These are phyloP conservation scores for Kokia cookei DNA, from an alignment of 441 rosid species.

Conservation along the genomic window DNA sequence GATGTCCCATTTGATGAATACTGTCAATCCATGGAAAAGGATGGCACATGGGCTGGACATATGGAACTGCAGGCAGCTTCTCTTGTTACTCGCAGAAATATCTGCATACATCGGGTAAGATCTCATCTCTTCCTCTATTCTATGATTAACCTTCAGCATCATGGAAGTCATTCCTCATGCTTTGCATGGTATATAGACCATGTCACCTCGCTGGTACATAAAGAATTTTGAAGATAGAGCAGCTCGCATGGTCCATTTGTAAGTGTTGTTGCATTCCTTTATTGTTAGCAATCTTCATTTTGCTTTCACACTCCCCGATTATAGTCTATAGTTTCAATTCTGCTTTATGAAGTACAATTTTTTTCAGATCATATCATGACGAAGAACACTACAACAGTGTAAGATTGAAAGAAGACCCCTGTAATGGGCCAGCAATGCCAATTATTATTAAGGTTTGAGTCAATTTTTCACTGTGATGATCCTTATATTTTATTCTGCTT, in stretches of 20 bases:
- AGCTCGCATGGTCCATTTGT: conserved; percentile 85
- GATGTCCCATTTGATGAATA: conserved; percentile 86
- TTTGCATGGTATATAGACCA: conserved; percentile 36
- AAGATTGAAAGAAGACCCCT: conserved; percentile 62
- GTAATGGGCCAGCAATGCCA: conserved; percentile 67
- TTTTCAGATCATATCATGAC: conserved; percentile 81
- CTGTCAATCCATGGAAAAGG: conserved; percentile 70
- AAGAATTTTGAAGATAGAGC: conserved; percentile 57
- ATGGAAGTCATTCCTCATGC: not conserved
- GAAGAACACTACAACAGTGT: conserved; percentile 91
- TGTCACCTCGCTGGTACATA: conserved; percentile 93
- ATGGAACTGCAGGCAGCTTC: conserved; percentile 97
- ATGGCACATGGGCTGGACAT: conserved; percentile 97
- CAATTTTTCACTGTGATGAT: not conserved
- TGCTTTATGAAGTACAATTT: not conserved
- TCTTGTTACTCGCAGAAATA: conserved; percentile 68
- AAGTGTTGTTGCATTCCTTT: conserved; percentile 26
- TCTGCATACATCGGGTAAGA: conserved; percentile 82
- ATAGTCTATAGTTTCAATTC: not conserved
- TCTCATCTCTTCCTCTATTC: not conserved
- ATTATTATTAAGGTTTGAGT: conserved; percentile 62
- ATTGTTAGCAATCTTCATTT: conserved; percentile 3
- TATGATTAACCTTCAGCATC: not conserved
- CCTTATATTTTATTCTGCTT: not conserved
- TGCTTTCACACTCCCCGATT: not conserved